phyloP scores from a whole-genome alignment of 2,329 filamentous ascomycete genomes.

The Geosmithia flava region DNA sequence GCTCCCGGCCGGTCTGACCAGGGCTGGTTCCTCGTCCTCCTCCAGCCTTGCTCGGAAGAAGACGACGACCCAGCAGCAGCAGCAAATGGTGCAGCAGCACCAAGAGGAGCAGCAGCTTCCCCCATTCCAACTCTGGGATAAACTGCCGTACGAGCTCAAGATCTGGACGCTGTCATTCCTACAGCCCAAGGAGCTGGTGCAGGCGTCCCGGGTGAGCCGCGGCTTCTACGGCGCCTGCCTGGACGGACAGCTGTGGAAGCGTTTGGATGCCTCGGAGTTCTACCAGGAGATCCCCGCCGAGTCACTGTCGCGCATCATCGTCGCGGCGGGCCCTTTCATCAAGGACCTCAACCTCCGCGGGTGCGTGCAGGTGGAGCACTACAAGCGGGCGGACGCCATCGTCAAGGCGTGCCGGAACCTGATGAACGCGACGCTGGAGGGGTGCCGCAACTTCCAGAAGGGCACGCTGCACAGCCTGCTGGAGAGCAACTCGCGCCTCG shows the following conservation, averaged over 20 bases:
- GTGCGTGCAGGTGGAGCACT: constrained; percentile 78
- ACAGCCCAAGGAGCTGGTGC: constrained; percentile 67
- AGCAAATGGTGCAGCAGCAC: constrained; percentile 9
- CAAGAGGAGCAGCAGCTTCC: constrained; percentile 7
- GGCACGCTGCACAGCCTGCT: constrained; percentile 69
- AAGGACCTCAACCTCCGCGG: constrained; percentile 83
- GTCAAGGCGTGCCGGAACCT: constrained; percentile 80
- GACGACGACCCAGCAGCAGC: neutral
- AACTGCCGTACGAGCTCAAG: constrained; percentile 72
- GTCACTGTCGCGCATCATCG: constrained; percentile 74
- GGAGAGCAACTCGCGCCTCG: constrained; percentile 59
- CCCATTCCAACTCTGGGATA: constrained; percentile 58
- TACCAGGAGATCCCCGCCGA: constrained; percentile 79
- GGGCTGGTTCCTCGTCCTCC: constrained; percentile 3
- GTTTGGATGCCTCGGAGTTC: constrained; percentile 73
- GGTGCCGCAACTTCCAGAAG: constrained; percentile 72
- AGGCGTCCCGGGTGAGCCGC: constrained; percentile 64
- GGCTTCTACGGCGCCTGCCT: constrained; percentile 75
- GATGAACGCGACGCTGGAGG: constrained; percentile 77
- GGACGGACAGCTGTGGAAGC: constrained; percentile 87
- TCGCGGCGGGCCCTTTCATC: constrained; percentile 76
- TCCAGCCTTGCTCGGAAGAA: constrained; percentile 2
- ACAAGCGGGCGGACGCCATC: constrained; percentile 64
- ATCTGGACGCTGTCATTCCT: constrained; percentile 68
- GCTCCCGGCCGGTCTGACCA: constrained; percentile 39